Base-by-base conservation (phyloP, 1,284 basidiomycete species). In the Fistulinella cinereoalba region DNA sequence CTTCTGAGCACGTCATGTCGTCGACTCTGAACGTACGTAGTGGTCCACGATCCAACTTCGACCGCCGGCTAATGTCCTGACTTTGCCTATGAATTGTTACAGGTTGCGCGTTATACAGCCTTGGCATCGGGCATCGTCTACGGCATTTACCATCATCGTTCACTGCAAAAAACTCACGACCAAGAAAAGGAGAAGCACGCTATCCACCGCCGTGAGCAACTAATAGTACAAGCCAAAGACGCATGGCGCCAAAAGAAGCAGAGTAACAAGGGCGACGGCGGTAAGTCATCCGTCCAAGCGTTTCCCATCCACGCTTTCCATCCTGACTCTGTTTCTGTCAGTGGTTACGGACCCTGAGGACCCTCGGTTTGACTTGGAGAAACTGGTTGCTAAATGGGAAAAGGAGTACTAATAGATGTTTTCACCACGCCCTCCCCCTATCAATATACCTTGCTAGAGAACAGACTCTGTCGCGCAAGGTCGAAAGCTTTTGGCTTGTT, bases 91-190 rank as follows among this genome's bases (percentile, higher is more conserved):
- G 12, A 41, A 23, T 43, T 46, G 31, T 10, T 42, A 13, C 52
- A 99, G 96, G 95, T 97, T 67, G 89, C 90, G 63, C 92, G 96
- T 62, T 99, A 97, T 73, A 87, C 93, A 31, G 94, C 96, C 44
- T 83, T 99, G 57, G 73, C 88, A 54, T 79, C 81, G 46, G 96
- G 96, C 66, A 81, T 97, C 60, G 74, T 86, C 67, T 99, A 98
- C 71, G 96, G 97, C 62, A 86, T 97, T 68, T 78, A 85, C 60
- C 96, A 98, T 77, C 86, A 88, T 66, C 82, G 88, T 64, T 89
- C 94, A 65, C 75, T 99, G 57, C 93, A 97, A 74, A 81, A 83
- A 57, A 76, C 81, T 56, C 82, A 89, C 66, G 84, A 97, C 70
- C 74, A 77, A 52, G 77, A 84, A 54, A 85, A 83, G 65, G 71